Evolutionary conservation across 371 early-diverging fungal genomes (phyloP), one percentile per base, ranked within the genome.

Genomic region (Dichotomocladium elegans): DNA sequence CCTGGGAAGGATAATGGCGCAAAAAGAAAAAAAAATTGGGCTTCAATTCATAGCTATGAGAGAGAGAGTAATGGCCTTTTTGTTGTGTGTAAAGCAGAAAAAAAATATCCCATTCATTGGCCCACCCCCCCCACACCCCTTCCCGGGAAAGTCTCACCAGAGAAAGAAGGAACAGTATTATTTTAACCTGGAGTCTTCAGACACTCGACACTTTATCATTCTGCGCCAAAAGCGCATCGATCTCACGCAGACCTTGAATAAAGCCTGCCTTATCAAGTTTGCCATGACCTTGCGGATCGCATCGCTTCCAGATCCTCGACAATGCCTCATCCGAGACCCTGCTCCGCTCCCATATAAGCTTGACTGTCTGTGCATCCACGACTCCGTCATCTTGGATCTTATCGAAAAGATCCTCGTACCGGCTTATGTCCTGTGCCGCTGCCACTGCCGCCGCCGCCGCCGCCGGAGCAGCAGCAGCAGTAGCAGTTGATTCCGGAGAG

Each of bases 131-230:
- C n/a, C n/a, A n/a, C n/a, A n/a, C n/a, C n/a, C n/a, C n/a, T n/a
- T n/a, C n/a, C n/a, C n/a, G n/a, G n/a, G n/a, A n/a, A 83, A 60
- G 74, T 81, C 14, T 81, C 79, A 53, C 66, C 66, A 5, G 63
- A 61, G 51, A 66, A 66, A 44, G 31, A 41, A 44, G 53, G 54
- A 30, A 44, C 4, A 9, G 7, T 19, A 10, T 24, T 21, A 15
- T 33, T 27, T 12, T 35, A 25, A 51, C n/a, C 4, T 5, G 29
- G 31, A 28, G n/a, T 37, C n/a, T 37, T n/a, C 15, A 37, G 37
- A 37, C 37, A n/a, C n/a, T n/a, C n/a, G n/a, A n/a, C n/a, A n/a
- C n/a, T n/a, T n/a, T n/a, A n/a, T n/a, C n/a, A n/a, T 41, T 33
- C 35, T 56, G 47, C 27, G 31, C 33, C 26, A 74, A 57, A 28